These are phyloP conservation scores for Blastocystis sp. DNA, from an alignment of 352 stramenopile species.

Conservation along the genomic window DNA sequence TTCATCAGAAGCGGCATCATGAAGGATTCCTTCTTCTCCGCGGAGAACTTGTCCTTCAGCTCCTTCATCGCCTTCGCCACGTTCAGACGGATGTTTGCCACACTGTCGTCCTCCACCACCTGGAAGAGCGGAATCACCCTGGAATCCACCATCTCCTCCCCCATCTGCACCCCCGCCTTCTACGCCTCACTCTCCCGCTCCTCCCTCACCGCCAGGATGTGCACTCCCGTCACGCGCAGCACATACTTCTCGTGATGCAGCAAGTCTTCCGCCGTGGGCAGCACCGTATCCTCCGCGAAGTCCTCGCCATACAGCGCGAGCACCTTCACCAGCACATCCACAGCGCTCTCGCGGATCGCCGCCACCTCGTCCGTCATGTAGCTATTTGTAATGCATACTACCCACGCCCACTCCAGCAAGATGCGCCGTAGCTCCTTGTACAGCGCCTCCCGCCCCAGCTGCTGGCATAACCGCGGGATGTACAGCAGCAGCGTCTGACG, in stretches of 20 bases:
- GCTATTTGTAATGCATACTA: background rate
- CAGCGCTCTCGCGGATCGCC: constrained; percentile 3
- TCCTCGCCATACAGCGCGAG: constrained; percentile 42
- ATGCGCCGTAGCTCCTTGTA: constrained; percentile 39
- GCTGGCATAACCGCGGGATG: constrained; percentile 39
- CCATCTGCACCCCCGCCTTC: constrained; percentile 17
- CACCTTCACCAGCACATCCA: background rate
- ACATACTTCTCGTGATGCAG: constrained; percentile 62
- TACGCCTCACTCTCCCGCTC: background rate
- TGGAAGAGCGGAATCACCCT: background rate
- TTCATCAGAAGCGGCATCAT: constrained; percentile 11
- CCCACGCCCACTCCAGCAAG: background rate
- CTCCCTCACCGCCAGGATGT: constrained; percentile 8
- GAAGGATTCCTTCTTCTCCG: background rate
- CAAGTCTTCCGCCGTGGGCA: constrained; percentile 9
- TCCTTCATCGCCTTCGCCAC: constrained; percentile 23
- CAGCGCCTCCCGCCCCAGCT: constrained; percentile 14
- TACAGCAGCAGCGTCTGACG: constrained; percentile 23
- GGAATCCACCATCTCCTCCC: background rate
- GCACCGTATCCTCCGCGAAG: constrained; percentile 38
- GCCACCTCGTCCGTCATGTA: constrained; percentile 50
- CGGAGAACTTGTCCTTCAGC: constrained; percentile 35
- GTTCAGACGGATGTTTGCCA: constrained; percentile 44
- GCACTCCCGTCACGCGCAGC: constrained; percentile 31
- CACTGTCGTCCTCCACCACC: background rate